Base-by-base conservation (phyloP, 148 eudicot species). In the Camellia lanceoleosa region DNA sequence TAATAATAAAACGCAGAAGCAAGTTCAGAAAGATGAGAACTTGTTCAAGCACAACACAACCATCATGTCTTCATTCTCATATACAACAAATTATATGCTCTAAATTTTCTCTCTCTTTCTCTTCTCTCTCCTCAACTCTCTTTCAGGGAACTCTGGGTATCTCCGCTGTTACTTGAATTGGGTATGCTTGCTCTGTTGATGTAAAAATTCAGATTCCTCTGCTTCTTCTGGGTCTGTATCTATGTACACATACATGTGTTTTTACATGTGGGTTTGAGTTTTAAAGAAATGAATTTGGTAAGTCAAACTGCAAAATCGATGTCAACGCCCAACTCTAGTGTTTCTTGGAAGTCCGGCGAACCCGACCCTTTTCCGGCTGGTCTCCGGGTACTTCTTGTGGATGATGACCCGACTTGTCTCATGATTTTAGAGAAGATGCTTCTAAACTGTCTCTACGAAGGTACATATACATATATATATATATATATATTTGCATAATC, bases 401-500 rank as follows among this genome's bases (percentile, higher is more conserved):
- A 96, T 80, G 99, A 96, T 86, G 99, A 96, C 87, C 93, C 92
- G 20, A 96, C 95, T 86, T 96, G 99, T 83, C 90, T 96, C 18
- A 96, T 82, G 89, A 93, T 96, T 88, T 88, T 96, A 71, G 94
- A 93, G 76, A 93, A 85, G 88, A 96, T 96, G 99, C 98, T 96
- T n/a, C 79, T 82, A 49, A 90, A 83, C 81, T 96, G 99, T 82
- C 87, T 82, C 51, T 96, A 93, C 85, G 92, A 96, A 85, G 98
- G 99, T 95, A 84, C 68, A n/a, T 51, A 64, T 3, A 43, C 41
- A 30, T 0, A 30, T 5, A 15, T 2, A n/a, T n/a, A 55, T 13
- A 18, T 20, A 4, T 10, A 73, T 14, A 42, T 38, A 46, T 1
- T 5, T 23, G 9, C 54, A 6, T 38, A 12, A 30, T 51, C 51